Conservation (phyloP, 495 filamentous ascomycete species). For the Ramalina intermedia region DNA sequence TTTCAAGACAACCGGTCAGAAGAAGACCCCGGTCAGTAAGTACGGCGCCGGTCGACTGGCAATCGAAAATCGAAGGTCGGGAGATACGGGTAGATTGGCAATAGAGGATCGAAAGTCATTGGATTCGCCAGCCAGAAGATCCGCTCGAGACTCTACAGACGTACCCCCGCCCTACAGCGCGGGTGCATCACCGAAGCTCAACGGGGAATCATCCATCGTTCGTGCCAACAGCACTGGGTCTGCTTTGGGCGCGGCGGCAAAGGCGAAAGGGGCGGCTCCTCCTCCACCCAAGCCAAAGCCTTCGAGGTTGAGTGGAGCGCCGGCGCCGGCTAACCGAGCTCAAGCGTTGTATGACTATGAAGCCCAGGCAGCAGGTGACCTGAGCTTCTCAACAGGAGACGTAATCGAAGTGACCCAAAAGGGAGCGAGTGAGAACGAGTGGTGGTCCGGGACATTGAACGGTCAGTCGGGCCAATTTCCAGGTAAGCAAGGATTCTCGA, state of each 20-base stretch:
- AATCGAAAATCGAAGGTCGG: conserved; percentile 20
- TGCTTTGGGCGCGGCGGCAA: conserved; percentile 48
- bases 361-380: conserved; percentile 85
- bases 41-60: conserved; percentile 30
- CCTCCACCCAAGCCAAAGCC: conserved; percentile 91
- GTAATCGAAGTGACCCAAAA: conserved; percentile 73
- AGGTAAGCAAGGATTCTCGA: conserved; percentile 42
- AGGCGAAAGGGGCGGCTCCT: conserved; percentile 67
- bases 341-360: conserved; percentile 90
- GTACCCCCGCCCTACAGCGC: conserved; percentile 56
- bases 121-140: conserved; percentile 18
- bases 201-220: conserved; percentile 20
- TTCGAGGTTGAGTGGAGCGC: conserved; percentile 49
- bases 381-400: conserved; percentile 84
- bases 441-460: conserved; percentile 75
- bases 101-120: conserved; percentile 15
- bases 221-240: conserved; percentile 44
- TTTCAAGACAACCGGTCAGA: conserved; percentile 70
- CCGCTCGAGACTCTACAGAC: conserved; percentile 37
- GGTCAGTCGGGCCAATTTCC: conserved; percentile 86
- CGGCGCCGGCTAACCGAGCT: conserved; percentile 48
- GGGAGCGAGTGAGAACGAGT: conserved; percentile 83
- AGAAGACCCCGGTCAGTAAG: conserved; percentile 35
- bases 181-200: conserved; percentile 16
- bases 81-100: conserved; percentile 21